Conservation (phyloP, 2,329 filamentous ascomycete genomes). For the Penicillium sp. region DNA sequence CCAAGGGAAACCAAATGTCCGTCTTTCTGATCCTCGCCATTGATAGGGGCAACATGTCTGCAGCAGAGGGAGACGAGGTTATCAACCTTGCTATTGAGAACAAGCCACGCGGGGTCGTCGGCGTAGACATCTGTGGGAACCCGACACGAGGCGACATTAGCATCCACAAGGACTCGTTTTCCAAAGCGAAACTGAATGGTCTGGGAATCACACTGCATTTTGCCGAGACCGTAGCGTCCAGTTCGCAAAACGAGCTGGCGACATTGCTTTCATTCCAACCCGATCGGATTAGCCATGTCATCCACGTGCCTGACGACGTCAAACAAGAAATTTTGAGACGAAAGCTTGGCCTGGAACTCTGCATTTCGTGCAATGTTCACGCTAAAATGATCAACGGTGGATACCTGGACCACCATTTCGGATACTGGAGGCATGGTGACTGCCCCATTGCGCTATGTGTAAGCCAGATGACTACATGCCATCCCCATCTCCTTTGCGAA, state of each 20-base stretch:
- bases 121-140: constrained; percentile 77
- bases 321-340: constrained; percentile 56
- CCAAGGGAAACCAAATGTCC: constrained; percentile 49
- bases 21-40: constrained; percentile 72
- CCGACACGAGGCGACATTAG: constrained; percentile 64
- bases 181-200: constrained; percentile 54
- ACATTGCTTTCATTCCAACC: constrained; percentile 67
- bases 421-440: constrained; percentile 64
- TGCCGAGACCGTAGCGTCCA: constrained; percentile 65
- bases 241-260: constrained; percentile 60
- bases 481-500: background rate
- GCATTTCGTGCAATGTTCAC: constrained; percentile 78
- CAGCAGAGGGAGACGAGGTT: constrained; percentile 61
- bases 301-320: constrained; percentile 66
- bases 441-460: constrained; percentile 69
- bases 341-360: constrained; percentile 70
- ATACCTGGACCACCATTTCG: constrained; percentile 72
- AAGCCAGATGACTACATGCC: constrained; percentile 41
- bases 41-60: constrained; percentile 64
- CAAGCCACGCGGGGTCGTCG: constrained; percentile 61
- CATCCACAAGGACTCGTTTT: constrained; percentile 62
- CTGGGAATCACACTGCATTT: constrained; percentile 75
- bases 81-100: constrained; percentile 64
- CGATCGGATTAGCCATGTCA: constrained; percentile 74
- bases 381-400: constrained; percentile 70